Base-by-base conservation (phyloP, 2,329 filamentous ascomycete species). In the Geosmithia morbida region DNA sequence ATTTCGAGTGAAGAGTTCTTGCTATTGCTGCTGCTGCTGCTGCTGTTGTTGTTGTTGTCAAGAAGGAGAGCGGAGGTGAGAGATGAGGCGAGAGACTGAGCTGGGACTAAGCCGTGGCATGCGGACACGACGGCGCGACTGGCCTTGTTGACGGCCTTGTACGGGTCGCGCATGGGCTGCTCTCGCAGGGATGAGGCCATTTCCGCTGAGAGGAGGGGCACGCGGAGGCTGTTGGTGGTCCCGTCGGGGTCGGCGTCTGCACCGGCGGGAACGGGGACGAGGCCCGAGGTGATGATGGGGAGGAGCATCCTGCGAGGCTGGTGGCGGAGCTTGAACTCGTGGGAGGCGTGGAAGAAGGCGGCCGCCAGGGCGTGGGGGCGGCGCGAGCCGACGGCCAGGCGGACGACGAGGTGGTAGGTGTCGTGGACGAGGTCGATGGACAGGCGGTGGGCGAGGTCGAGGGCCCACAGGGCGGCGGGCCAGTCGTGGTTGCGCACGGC, bases 401-500 rank as follows among this genome's bases (percentile, higher is more conserved):
- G 50, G 49, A 69, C 63, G 44, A 74, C 61, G 13, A 58, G 51
- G 37, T 60, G 51, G 52, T 66, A 70, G 1, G 63, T 64, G 14
- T 55, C 42, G 5, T 52, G 46, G 49, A 66, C 56, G 11, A 60
- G 59, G 20, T 55, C 48, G 42, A 53, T 52, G 11, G 51, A 47
- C 3, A 51, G 44, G 22, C 57, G 47, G 26, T 54, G 49, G 14
- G 58, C 51, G 16, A 53, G 54, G 20, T 55, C 49, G 10, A 64
- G 52, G 2, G 57, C 58, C 56, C 60, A 61, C 2, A 61, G 48
- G n/a, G 59, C 59, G 3, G 56, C 52, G n/a, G 55, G 51, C 57
- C 61, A 63, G 50, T 63, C 57, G 13, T 52, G 52, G 14, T 53
- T 52, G 16, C 48, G 41, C 16, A 54, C 48, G 29, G 61, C 59